Evolutionary conservation across 768 basidiomycete genomes (phyloP).

Genomic region (Cyathus striatus): DNA sequence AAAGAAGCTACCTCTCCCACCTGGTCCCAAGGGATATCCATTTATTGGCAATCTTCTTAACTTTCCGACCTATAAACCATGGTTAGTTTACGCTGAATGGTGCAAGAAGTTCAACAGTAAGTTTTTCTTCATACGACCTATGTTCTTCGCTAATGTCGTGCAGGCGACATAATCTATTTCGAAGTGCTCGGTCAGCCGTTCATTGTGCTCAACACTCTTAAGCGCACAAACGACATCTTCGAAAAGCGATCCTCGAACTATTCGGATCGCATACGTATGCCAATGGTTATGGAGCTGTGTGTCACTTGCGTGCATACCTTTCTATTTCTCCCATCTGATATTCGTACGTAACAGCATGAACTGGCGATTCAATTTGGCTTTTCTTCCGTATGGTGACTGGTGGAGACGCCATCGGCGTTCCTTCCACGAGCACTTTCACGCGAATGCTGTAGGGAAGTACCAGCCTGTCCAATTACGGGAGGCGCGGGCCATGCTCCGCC

Average conservation of each 20-base stretch:
- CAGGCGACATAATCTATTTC: constrained; percentile 51
- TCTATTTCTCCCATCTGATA: not conserved
- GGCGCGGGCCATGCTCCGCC: constrained; percentile 35
- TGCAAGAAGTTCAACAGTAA: constrained; percentile 6
- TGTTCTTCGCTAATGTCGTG: not conserved
- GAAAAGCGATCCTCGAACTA: constrained; percentile 50
- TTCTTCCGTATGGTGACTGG: constrained; percentile 32
- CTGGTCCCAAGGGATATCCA: constrained; percentile 11
- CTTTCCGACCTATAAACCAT: constrained; percentile 7
- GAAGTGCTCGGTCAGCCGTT: constrained; percentile 32
- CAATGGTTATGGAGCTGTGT: constrained; percentile 47
- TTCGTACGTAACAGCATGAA: constrained; percentile 8
- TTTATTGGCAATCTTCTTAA: constrained; percentile 13
- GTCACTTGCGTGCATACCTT: constrained; percentile 5
- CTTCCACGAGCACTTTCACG: constrained; percentile 48
- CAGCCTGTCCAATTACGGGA: constrained; percentile 41
- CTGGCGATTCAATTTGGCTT: constrained; percentile 36
- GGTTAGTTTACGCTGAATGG: constrained; percentile 11
- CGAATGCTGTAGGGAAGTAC: constrained; percentile 31
- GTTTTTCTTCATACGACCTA: not conserved
- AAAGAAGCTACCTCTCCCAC: constrained; percentile 2
- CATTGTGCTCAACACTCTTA: constrained; percentile 17
- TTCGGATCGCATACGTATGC: constrained; percentile 40
- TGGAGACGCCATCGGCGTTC: constrained; percentile 45
- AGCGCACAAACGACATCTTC: constrained; percentile 42